Base-by-base conservation (phyloP, 805 yeast species). In the Ascoidea rubescens region DNA sequence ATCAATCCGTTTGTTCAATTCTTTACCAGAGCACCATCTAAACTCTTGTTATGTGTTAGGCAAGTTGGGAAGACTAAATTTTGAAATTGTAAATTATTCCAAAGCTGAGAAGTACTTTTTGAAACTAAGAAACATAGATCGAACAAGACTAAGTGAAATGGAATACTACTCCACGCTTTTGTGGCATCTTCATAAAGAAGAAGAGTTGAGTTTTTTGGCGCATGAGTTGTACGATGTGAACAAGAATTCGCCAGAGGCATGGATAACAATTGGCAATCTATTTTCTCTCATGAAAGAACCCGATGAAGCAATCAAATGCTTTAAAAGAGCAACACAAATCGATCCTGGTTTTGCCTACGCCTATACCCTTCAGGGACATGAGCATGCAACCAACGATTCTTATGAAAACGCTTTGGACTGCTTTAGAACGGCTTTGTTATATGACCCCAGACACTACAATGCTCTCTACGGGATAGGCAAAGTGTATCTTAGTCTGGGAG, bases 381-480 rank as follows among this genome's bases (percentile, higher is more conserved):
- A 93, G 65, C 80, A 78, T 61, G 79, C 87, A 42, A 76, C 91
- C 1, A 87, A 79, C 60, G 99, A 93, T 67, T 89, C 95, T 44
- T 87, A 84, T 67, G 96, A 89, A 62, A 78, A 81, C 62, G 97
- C 99, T 0, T 74, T 85, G 55, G 87, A 84, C 53, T 79, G 87
- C 55, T 93, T 88, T 73, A 68, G 96, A 44, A 72, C 74, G 56
- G 95, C 96, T 4, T 71, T 93, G 48, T 69, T 83, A 30, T 73
- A 82, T 46, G 96, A 91, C 60, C 74, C 82, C 48, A 73, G 89
- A 53, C 96, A 88, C 63, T 91, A 90, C 66, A 93, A 91, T 66
- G 97, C 98, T 0, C 79, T 90, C 61, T 93, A 93, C 62, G 99
- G 99, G 31, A 77, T 93, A 53, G 99, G 98, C 5, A 88, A 89